These are phyloP conservation scores for Solanum pinnatisectum DNA, from an alignment of 257 asterid genomes.

Conservation along the genomic window DNA sequence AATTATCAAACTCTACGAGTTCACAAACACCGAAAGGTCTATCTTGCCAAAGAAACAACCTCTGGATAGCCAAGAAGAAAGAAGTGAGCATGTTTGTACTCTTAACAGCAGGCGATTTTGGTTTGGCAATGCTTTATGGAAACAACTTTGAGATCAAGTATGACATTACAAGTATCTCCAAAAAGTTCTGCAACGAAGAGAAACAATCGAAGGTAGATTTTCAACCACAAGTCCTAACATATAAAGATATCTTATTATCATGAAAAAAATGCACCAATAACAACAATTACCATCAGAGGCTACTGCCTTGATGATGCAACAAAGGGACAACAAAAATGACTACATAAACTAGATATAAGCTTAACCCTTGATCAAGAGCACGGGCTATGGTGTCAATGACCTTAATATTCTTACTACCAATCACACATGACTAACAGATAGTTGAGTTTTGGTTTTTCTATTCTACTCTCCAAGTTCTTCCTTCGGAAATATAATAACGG, in stretches of 20 bases:
- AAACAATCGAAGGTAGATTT: background rate
- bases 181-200: background rate
- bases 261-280: background rate
- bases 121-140: background rate
- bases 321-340: background rate
- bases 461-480: background rate
- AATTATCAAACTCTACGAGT: background rate
- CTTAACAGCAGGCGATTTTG: background rate
- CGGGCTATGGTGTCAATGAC: background rate
- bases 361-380: background rate
- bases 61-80: background rate
- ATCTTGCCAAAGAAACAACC: background rate
- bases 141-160: background rate
- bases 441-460: background rate
- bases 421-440: background rate
- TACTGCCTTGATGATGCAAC: background rate
- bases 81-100: background rate
- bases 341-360: background rate
- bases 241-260: background rate
- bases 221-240: background rate
- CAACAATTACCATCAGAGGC: background rate
- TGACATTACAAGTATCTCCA: background rate
- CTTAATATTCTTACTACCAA: background rate
- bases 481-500: background rate
- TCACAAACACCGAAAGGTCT: background rate